A percentile compares a stretch with the other conserved stretches of the same genome.
Evolutionary conservation across 352 stramenopile genomes (phyloP).

Genomic region (Saprolegnia diclina): DNA sequence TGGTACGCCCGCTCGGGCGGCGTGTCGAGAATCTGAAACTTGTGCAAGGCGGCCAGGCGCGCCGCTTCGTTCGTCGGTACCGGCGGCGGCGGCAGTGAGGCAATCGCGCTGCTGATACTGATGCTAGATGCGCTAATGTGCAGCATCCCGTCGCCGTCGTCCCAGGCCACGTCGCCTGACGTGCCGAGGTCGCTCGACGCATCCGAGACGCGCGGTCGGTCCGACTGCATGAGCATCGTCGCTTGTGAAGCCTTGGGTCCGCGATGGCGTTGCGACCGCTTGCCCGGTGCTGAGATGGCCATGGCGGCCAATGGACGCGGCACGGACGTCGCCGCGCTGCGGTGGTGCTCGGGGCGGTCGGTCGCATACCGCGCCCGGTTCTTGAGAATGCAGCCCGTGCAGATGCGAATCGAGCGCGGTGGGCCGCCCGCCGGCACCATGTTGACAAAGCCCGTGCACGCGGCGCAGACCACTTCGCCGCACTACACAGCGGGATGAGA

Average conservation of each 20-base stretch:
- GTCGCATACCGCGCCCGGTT: not conserved
- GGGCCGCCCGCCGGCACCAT: slow-evolving; percentile 46
- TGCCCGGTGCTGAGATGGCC: slow-evolving; percentile 15
- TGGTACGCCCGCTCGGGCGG: slow-evolving; percentile 40
- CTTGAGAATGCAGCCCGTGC: slow-evolving; percentile 76
- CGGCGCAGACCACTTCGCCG: slow-evolving; percentile 70
- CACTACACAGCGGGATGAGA: slow-evolving; percentile 34
- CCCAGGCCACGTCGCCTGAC: not conserved
- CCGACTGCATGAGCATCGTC: not conserved
- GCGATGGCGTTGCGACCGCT: not conserved
- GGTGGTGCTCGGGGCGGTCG: not conserved
- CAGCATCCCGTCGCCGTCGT: not conserved
- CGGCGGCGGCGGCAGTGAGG: slow-evolving; percentile 68
- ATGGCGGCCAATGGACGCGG: not conserved
- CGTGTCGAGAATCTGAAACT: slow-evolving; percentile 77
- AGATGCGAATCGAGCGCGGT: slow-evolving; percentile 55
- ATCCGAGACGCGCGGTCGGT: slow-evolving; percentile 1
- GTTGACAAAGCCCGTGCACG: slow-evolving; percentile 56
- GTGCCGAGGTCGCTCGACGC: not conserved
- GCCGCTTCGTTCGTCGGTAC: slow-evolving; percentile 66
- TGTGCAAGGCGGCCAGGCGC: slow-evolving; percentile 51
- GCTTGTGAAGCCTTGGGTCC: not conserved
- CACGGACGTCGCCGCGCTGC: not conserved
- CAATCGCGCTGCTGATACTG: slow-evolving; percentile 53
- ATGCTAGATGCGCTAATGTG: not conserved